Evolutionary conservation across 23 red algal species (phyloP).

Genomic region (Gracilariopsis chorda): DNA sequence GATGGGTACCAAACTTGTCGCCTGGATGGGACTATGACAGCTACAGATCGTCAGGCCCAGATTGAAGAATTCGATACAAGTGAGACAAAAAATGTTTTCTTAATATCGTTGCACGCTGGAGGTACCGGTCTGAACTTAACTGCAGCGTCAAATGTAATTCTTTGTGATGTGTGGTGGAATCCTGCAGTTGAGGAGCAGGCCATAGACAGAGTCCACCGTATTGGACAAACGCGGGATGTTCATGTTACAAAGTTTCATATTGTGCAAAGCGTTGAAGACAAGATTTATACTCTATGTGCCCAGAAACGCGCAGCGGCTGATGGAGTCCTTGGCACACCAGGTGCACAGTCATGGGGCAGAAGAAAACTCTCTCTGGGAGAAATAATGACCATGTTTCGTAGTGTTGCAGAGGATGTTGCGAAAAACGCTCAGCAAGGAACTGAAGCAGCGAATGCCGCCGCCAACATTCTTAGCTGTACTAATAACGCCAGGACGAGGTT

Average conservation of each 20-base stretch:
- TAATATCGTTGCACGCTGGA: slow-evolving; percentile 79
- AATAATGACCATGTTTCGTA: background rate
- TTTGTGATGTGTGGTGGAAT: slow-evolving; percentile 72
- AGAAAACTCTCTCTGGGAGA: background rate
- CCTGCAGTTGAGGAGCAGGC: slow-evolving; percentile 25
- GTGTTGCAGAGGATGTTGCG: background rate
- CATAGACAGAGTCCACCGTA: slow-evolving; percentile 26
- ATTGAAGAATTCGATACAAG: slow-evolving; percentile 33
- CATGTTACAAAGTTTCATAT: slow-evolving; percentile 10
- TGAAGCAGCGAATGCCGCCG: background rate
- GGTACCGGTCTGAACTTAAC: slow-evolving; percentile 92
- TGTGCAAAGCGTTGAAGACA: slow-evolving; percentile 2
- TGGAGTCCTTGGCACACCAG: background rate
- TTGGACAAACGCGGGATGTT: slow-evolving; percentile 12
- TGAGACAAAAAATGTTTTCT: slow-evolving; percentile 27
- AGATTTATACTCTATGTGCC: slow-evolving; percentile 12
- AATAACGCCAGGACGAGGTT: too few species aligned
- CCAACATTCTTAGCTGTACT: slow-evolving; percentile 29
- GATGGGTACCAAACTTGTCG: slow-evolving; percentile 22
- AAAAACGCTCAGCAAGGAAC: background rate
- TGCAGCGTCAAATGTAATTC: slow-evolving; percentile 62
- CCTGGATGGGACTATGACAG: slow-evolving; percentile 65
- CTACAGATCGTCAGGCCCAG: slow-evolving; percentile 28
- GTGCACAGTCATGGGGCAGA: background rate
- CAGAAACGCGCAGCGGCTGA: background rate